phyloP scores from a whole-genome alignment of 2,329 filamentous ascomycete genomes.

The Scleromitrula shiraiana region DNA sequence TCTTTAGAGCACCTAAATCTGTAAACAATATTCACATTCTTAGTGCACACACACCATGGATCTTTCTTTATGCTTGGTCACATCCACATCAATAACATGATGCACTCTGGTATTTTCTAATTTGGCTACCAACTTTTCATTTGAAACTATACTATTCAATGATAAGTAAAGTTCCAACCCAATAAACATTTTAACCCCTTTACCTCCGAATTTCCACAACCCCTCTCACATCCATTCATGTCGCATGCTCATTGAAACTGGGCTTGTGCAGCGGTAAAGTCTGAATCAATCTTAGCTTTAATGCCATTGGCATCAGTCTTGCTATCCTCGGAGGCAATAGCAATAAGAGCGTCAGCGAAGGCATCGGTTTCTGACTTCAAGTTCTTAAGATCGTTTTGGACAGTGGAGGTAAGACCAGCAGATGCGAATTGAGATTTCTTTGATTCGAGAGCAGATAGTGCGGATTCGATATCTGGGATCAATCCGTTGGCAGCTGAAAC shows the following conservation, averaged over 20 bases:
- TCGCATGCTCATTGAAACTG: not conserved
- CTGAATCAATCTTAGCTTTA: not conserved
- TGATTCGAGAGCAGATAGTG: conserved; percentile 7
- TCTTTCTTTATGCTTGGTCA: too few species aligned
- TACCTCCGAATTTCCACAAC: too few species aligned
- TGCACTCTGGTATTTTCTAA: too few species aligned
- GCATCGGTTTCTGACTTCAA: conserved; percentile 11
- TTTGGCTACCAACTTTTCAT: too few species aligned
- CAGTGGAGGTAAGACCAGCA: conserved; percentile 6
- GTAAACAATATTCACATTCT: too few species aligned
- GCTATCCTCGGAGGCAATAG: conserved; percentile 12
- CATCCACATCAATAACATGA: too few species aligned
- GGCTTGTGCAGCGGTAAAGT: not conserved
- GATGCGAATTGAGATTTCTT: conserved; percentile 14
- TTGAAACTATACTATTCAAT: too few species aligned
- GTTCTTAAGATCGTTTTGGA: conserved; percentile 3
- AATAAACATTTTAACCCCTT: too few species aligned
- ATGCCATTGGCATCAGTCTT: not conserved
- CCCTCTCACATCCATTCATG: not conserved
- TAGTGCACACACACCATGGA: too few species aligned
- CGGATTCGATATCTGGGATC: conserved; percentile 6
- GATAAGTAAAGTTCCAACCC: too few species aligned
- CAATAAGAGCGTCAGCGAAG: conserved; percentile 12
- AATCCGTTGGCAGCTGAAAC: conserved; percentile 4
- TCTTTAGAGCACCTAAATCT: too few species aligned